Base-by-base conservation (phyloP, 2,329 filamentous ascomycete genomes). In the Fusarium torreyae region DNA sequence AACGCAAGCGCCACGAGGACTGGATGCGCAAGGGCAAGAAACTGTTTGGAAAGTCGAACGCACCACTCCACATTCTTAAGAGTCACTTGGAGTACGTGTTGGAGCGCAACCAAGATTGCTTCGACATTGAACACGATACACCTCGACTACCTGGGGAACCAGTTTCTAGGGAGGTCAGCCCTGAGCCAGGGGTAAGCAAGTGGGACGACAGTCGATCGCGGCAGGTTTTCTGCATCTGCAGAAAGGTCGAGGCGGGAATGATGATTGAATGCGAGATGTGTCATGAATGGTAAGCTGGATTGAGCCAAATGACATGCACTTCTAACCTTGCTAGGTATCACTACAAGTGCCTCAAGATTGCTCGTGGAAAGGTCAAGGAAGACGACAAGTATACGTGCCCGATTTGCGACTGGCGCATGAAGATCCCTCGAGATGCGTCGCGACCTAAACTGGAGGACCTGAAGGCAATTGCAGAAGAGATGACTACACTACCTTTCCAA, bases 21-120 rank as follows among this genome's bases (percentile, higher is more conserved):
- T 99, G 96, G 96, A 99, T 99, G 95, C 89, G 96, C 33, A 94
- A 94, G 75, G 96, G 96, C 51, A 99, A 99, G 82, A 98, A 98
- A 78, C 82, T 99, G 0, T 99, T 99, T 76, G 96, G 96, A 53
- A 99, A 99, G 80, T 96, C 96, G 2, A 99, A 99, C 77, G 96
- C 96, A 2, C 96, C 96, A 2, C 84, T 99, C 14, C 96, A 99
- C 78, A 99, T 99, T 69, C 86, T 99, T 28, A 96, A 95, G 75
- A 92, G 91, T 60, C 95, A 99, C 73, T 94, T 99, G 89, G 92
- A 97, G 72, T 93, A 96, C 76, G 96, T 99, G 5, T 86, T 96
- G 49, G 92, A 94, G 74, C 92, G 94, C 48, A 99, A 99, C 75
- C 84, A 89, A 60, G 92, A 93, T 75, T 99, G 96, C 79, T 98